phyloP scores from a whole-genome alignment of 2,329 filamentous ascomycete genomes.

The Didymellaceae sp. region DNA sequence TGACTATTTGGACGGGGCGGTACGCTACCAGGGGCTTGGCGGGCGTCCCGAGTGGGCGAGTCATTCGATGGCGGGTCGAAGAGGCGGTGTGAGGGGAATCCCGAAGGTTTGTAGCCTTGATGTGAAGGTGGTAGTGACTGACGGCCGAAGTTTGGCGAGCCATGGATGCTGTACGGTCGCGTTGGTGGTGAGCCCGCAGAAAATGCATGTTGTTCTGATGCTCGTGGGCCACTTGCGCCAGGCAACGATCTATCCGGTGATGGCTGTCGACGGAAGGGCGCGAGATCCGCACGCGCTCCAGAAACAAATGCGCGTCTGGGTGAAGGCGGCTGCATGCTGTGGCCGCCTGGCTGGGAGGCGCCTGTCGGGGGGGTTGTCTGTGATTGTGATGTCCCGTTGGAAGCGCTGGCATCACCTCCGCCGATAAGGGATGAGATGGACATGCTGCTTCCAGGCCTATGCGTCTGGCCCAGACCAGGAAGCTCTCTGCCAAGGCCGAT shows the following conservation, averaged over 20 bases:
- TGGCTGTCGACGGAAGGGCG: constrained; percentile 44
- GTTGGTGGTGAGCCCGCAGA: constrained; percentile 39
- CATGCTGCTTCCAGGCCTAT: constrained; percentile 70
- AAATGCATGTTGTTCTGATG: constrained; percentile 37
- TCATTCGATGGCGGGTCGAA: constrained; percentile 43
- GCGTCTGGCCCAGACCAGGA: constrained; percentile 57
- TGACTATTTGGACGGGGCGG: constrained; percentile 52
- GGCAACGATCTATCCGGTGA: constrained; percentile 48
- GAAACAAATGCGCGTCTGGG: constrained; percentile 46
- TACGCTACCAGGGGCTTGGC: constrained; percentile 32
- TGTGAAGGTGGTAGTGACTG: constrained; percentile 39
- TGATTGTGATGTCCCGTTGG: constrained; percentile 50
- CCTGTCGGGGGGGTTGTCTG: constrained; percentile 55
- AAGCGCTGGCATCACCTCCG: constrained; percentile 55
- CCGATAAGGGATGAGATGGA: constrained; percentile 77
- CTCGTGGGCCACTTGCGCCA: constrained; percentile 31
- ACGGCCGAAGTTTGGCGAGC: constrained; percentile 45
- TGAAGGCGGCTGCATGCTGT: constrained; percentile 57
- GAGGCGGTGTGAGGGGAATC: constrained; percentile 38
- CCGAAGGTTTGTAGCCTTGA: constrained; percentile 44
- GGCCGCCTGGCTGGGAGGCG: constrained; percentile 47
- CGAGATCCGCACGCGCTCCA: constrained; percentile 43
- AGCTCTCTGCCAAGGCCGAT: constrained; percentile 63
- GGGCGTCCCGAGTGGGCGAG: constrained; percentile 28
- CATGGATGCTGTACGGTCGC: constrained; percentile 42